Evolutionary conservation across 495 filamentous ascomycete genomes (phyloP), one percentile per base, ranked within the genome.

Genomic region (Hypoxylon crocopeplum): DNA sequence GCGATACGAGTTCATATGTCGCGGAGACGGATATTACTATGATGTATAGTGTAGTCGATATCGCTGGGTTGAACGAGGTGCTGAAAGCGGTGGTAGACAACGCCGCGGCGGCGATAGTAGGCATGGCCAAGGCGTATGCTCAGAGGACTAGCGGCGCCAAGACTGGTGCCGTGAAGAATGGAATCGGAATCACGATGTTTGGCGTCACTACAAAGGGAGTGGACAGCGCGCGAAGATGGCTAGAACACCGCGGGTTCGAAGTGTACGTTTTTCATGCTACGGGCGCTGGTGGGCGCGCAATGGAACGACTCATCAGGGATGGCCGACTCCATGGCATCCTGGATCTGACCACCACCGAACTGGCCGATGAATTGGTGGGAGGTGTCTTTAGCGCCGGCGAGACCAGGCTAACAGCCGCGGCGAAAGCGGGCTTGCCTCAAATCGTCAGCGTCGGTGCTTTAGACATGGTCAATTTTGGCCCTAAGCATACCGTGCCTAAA

Each of bases 391-490:
- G 74, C 56, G 84, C 85, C 5, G 86, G 82, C 0, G 64, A 71
- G 6, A 59, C 61, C 1, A 69, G 88, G 24, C 72, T 91, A n/a
- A 72, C 71, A 2, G 81, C 81, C 0, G 82, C 83, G 8, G 76
- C 78, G 3, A 70, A 71, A 50, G 69, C 61, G 15, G 81, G 84
- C 1, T 77, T 90, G 8, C 87, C 87, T 0, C 76, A 85, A 20
- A 71, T 91, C 8, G 71, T 91, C 2, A 83, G 79, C 46, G 70
- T 88, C 6, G 88, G 88, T 0, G 88, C 87, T 0, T 75, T 78
- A 5, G 88, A 91, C 49, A 89, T 90, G 80, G 79, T 84, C 5
- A 89, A 89, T 56, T 90, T 89, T 59, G 87, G 87, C 0, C 74
- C 81, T 0, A 65, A 25, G 11, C 67, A 74, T 0, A 85, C 76